Percentiles rank a stretch among this genome's conserved stretches.
These are phyloP conservation scores for Pythium monospermum DNA, from an alignment of 352 stramenopile genomes.

Conservation along the genomic window DNA sequence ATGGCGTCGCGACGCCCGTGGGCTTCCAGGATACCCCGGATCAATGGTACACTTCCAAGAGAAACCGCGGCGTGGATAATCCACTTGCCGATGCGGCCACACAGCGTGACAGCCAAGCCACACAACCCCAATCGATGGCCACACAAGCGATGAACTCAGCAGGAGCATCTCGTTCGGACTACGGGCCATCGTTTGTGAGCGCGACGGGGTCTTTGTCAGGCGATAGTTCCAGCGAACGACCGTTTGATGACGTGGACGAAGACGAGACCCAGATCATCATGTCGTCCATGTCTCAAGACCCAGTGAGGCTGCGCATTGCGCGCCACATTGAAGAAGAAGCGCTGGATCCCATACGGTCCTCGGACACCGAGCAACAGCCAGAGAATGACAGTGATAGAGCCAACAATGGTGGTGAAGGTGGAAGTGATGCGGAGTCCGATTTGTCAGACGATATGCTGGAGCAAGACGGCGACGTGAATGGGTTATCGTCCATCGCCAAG, in stretches of 20 bases:
- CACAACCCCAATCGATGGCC: slow-evolving; percentile 39
- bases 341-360: slow-evolving; percentile 19
- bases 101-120: slow-evolving; percentile 35
- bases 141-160: no score
- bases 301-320: slow-evolving; percentile 21
- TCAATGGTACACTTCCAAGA: slow-evolving; percentile 31
- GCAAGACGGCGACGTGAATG: slow-evolving; percentile 41
- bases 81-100: slow-evolving; percentile 10
- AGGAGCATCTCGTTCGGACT: not conserved
- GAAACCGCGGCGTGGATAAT: slow-evolving; percentile 27
- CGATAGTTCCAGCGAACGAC: slow-evolving; percentile 13
- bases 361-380: not conserved
- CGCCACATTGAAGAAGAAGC: slow-evolving; percentile 48
- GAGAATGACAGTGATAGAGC: no score
- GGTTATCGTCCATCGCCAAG: slow-evolving; percentile 49
- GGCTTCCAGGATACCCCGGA: slow-evolving; percentile 57
- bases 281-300: slow-evolving; percentile 62
- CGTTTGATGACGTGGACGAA: slow-evolving; percentile 49
- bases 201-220: slow-evolving; percentile 18
- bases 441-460: slow-evolving; percentile 74
- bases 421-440: slow-evolving; percentile 45
- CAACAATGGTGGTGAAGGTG: slow-evolving; percentile 8
- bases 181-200: slow-evolving; percentile 43
- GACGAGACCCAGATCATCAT: slow-evolving; percentile 83
- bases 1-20: slow-evolving; percentile 45